These are phyloP conservation scores for Glaciozyma martinii DNA, from an alignment of 768 basidiomycete species.

Conservation along the genomic window DNA sequence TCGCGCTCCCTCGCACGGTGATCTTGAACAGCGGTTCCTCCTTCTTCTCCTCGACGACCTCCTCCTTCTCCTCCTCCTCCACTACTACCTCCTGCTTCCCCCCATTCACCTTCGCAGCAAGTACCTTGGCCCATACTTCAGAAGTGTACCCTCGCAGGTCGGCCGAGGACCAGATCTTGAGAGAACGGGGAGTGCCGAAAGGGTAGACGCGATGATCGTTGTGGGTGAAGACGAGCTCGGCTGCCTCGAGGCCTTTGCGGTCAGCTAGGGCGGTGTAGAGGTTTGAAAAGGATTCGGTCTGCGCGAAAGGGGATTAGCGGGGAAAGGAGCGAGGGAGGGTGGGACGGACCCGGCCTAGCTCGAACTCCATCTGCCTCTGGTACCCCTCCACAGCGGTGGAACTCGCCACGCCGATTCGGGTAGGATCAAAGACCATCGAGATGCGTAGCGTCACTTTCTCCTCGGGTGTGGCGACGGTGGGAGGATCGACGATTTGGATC, in stretches of 20 bases:
- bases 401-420: too few relatives aligned
- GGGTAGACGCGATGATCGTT: constrained; percentile 9
- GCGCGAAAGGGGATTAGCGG: not conserved
- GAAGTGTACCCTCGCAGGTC: constrained; percentile 2
- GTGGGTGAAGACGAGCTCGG: constrained; percentile 12
- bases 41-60: not conserved
- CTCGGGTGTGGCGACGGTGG: too few relatives aligned
- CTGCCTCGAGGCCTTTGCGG: not conserved
- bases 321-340: too few relatives aligned
- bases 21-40: constrained; percentile 7
- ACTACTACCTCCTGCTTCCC: not conserved
- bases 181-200: constrained; percentile 20
- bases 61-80: constrained; percentile 2
- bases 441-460: too few relatives aligned
- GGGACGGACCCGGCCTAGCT: too few relatives aligned
- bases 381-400: too few relatives aligned
- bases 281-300: constrained; percentile 15
- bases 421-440: too few relatives aligned
- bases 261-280: constrained; percentile 13
- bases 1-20: constrained; percentile 15
- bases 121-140: constrained; percentile 5
- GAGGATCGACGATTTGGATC: too few relatives aligned
- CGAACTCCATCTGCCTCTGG: too few relatives aligned
- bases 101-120: not conserved
- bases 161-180: not conserved